Evolutionary conservation across 768 basidiomycete species (phyloP).

Genomic region (Tylopilus vinaceipallidus): DNA sequence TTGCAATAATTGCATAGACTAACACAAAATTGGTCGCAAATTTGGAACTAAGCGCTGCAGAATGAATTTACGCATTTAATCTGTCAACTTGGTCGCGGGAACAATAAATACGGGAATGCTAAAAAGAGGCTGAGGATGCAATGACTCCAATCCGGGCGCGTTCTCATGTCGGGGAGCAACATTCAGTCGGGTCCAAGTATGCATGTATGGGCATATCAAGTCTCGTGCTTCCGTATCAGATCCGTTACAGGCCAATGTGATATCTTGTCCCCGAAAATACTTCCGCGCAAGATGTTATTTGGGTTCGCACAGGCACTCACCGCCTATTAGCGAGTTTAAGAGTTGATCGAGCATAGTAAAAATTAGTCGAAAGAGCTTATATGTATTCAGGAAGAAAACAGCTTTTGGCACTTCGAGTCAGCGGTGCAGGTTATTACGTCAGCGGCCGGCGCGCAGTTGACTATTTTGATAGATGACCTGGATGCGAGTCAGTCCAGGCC

Average conservation of each 20-base stretch:
- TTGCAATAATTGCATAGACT: background rate
- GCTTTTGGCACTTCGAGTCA: no score
- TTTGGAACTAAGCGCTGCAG: slow-evolving; percentile 1
- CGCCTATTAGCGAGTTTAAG: no score
- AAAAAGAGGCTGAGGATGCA: background rate
- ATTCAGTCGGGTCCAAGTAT: background rate
- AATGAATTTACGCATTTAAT: background rate
- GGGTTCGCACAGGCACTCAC: no score
- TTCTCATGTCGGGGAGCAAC: slow-evolving; percentile 11
- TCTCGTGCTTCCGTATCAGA: background rate
- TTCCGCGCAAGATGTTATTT: no score
- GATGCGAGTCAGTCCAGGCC: slow-evolving; percentile 15
- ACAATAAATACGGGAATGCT: slow-evolving; percentile 1
- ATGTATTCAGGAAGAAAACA: no score
- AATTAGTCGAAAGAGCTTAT: no score
- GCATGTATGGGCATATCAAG: slow-evolving; percentile 3
- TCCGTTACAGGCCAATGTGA: background rate
- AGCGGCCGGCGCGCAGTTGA: slow-evolving; percentile 4
- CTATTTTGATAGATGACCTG: slow-evolving; percentile 22
- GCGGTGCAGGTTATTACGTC: slow-evolving; percentile 19
- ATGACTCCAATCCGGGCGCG: background rate
- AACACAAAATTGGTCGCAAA: slow-evolving; percentile 4
- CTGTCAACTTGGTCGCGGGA: background rate
- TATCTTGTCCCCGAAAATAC: no score
- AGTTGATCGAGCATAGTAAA: no score